Evolutionary conservation across 1,139 yeast species (phyloP), one percentile per base, ranked within the genome.

Genomic region (Debaryomycetaceae sp.): DNA sequence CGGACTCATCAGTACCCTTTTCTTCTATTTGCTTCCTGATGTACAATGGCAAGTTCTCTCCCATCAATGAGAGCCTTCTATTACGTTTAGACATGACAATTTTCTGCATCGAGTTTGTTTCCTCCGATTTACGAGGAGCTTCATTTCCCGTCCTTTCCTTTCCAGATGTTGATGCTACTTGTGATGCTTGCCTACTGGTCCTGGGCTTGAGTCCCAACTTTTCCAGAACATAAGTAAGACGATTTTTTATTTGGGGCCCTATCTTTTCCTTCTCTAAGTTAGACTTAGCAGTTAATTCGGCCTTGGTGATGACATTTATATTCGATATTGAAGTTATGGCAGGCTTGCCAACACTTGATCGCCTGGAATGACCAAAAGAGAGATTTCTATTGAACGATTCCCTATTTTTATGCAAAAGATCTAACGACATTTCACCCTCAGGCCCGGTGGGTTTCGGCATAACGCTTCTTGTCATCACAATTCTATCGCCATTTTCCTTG

Each of bases 1-100:
- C 32, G 8, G 32, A 30, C 13, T 24, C 30, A 13, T 22, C 37
- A 7, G 8, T 15, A 11, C 13, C 28, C 5, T 18, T 34, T 17
- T 19, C 33, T 18, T 42, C 43, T 29, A 69, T 43, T 48, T 70
- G 75, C 14, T 62, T 55, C 35, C 58, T 53, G 16, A 71, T 70
- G 44, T 71, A 71, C 8, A 45, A 35, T 1, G 77, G 77, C n/a
- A 71, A 51, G 31, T 53, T 58, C 37, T 67, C 72, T 1, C 68
- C 73, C 14, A 70, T 72, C 31, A 69, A 43, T 3, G 75, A 70
- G 28, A 52, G 48, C 34, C 75, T 47, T 43, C 74, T 47, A 24
- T 19, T 5, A 7, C 19, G 19, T 13, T 19, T 22, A n/a, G n/a
- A n/a, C n/a, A n/a, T n/a, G n/a, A n/a, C n/a, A n/a, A n/a, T n/a